These are phyloP conservation scores for Globisporangium paddicum DNA, from an alignment of 352 stramenopile species.

Conservation along the genomic window DNA sequence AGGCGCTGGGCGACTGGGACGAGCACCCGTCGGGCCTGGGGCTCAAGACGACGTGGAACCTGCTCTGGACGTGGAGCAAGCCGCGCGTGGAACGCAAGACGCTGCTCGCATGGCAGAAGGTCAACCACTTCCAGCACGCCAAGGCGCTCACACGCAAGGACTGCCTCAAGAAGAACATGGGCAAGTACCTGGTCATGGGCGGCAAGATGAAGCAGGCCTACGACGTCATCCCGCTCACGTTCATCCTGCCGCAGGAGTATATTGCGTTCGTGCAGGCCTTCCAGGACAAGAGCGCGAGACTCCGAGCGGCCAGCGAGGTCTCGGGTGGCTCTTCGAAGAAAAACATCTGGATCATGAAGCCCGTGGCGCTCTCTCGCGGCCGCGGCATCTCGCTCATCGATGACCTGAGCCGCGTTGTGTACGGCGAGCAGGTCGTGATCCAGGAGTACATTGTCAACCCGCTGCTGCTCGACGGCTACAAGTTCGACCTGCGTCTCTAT, in stretches of 20 bases:
- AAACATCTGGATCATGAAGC: conserved; percentile 96
- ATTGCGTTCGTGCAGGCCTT: conserved; percentile 87
- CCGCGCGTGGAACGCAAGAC: conserved; percentile 74
- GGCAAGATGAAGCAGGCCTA: conserved; percentile 60
- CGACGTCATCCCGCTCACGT: conserved; percentile 91
- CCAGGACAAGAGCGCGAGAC: conserved; percentile 33
- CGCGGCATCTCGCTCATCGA: conserved; percentile 92
- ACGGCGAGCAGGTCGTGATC: conserved; percentile 85
- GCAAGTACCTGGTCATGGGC: conserved; percentile 50
- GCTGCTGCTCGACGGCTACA: conserved; percentile 87
- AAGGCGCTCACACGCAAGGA: conserved; percentile 93
- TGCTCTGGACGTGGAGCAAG: conserved; percentile 91
- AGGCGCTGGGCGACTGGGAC: conserved; percentile 57
- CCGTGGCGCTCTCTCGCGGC: conserved; percentile 86
- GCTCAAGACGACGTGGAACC: conserved; percentile 89
- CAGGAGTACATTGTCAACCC: conserved; percentile 90
- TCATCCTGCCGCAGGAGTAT: conserved; percentile 92
- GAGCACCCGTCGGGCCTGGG: conserved; percentile 72
- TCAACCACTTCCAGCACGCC: conserved; percentile 93
- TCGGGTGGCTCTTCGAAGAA: conserved; percentile 12
- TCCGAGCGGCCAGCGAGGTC: conserved; percentile 6
- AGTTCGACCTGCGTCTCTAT: conserved; percentile 92
- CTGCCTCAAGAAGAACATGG: conserved; percentile 87
- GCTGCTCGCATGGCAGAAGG: conserved; percentile 90
- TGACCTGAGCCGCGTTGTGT: conserved; percentile 83